phyloP scores from a whole-genome alignment of 2,329 filamentous ascomycete genomes.

The Dothideomycetidae sp. region DNA sequence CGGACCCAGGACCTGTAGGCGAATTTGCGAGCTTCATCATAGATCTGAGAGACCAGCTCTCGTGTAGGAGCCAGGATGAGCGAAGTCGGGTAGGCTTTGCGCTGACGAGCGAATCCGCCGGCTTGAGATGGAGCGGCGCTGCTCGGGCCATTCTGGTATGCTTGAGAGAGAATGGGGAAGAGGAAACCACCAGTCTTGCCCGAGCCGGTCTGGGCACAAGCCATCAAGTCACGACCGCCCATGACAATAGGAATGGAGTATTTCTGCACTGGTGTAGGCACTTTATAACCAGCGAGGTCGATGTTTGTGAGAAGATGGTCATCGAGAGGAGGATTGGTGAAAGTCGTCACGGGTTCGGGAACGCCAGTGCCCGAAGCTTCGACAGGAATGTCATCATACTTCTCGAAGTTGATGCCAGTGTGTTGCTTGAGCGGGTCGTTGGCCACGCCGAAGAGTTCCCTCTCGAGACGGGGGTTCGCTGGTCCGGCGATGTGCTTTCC shows the following conservation, averaged over 20 bases:
- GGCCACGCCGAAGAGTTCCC: slow-evolving; percentile 80
- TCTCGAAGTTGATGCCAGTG: slow-evolving; percentile 99
- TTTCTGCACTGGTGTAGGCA: slow-evolving; percentile 95
- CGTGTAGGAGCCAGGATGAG: slow-evolving; percentile 92
- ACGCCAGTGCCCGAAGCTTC: slow-evolving; percentile 91
- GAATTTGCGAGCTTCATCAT: slow-evolving; percentile 94
- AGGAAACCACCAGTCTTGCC: slow-evolving; percentile 99
- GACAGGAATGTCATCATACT: slow-evolving; percentile 98
- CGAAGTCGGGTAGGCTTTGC: slow-evolving; percentile 94
- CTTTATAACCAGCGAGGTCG: slow-evolving; percentile 82
- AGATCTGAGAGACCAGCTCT: slow-evolving; percentile 98
- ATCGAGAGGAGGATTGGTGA: slow-evolving; percentile 90
- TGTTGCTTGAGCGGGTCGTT: slow-evolving; percentile 93
- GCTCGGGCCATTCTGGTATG: slow-evolving; percentile 79
- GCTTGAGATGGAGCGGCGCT: slow-evolving; percentile 44
- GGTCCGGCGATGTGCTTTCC: slow-evolving; percentile 92
- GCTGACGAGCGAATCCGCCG: slow-evolving; percentile 75
- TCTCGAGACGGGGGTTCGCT: slow-evolving; percentile 76
- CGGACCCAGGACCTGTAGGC: slow-evolving; percentile 98
- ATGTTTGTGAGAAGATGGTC: slow-evolving; percentile 91
- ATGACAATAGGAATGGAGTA: slow-evolving; percentile 99
- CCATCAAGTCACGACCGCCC: slow-evolving; percentile 95
- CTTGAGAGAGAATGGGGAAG: slow-evolving; percentile 97
- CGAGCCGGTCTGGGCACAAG: slow-evolving; percentile 98
- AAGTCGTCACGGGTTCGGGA: slow-evolving; percentile 77